Evolutionary conservation across 495 filamentous ascomycete genomes (phyloP).

Genomic region (Lineolata rhizophorae): DNA sequence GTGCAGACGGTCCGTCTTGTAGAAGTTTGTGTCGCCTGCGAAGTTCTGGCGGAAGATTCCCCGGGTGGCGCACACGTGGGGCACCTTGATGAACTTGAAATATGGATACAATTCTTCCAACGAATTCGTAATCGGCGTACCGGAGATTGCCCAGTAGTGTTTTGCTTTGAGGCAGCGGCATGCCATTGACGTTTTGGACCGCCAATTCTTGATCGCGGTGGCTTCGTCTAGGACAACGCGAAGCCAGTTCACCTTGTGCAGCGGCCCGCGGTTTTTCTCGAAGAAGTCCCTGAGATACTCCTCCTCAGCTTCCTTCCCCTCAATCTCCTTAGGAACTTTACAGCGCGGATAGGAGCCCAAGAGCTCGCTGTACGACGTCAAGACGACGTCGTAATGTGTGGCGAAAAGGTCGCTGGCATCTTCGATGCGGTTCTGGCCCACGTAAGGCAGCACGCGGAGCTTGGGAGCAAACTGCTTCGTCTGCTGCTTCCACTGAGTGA

Average conservation of each 20-base stretch:
- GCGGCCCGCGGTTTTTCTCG: slow-evolving; percentile 13
- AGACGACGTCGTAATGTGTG: slow-evolving; percentile 9
- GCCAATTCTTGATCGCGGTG: slow-evolving; percentile 39
- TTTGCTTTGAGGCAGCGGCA: slow-evolving; percentile 29
- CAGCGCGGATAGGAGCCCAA: slow-evolving; percentile 24
- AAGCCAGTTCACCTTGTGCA: slow-evolving; percentile 29
- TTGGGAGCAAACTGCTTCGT: slow-evolving; percentile 5
- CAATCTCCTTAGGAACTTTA: slow-evolving; percentile 11
- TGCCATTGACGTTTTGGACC: slow-evolving; percentile 24
- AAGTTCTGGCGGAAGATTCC: slow-evolving; percentile 30
- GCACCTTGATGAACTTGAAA: slow-evolving; percentile 34
- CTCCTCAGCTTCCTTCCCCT: slow-evolving; percentile 11
- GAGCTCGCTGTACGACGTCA: slow-evolving; percentile 34
- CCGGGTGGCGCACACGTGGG: slow-evolving; percentile 18
- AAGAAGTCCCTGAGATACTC: slow-evolving; percentile 16
- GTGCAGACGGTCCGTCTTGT: slow-evolving; percentile 16
- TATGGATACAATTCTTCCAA: slow-evolving; percentile 34
- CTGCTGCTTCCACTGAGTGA: slow-evolving; percentile 21
- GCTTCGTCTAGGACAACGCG: slow-evolving; percentile 40
- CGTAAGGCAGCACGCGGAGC: slow-evolving; percentile 4
- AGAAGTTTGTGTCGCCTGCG: slow-evolving; percentile 15
- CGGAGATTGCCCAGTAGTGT: slow-evolving; percentile 36
- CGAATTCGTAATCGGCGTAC: slow-evolving; percentile 36
- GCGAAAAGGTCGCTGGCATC: slow-evolving; percentile 2
- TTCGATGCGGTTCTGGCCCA: slow-evolving; percentile 7